Percentiles rank a stretch among this genome's conserved stretches.
phyloP scores from a whole-genome alignment of 179 eudicot species.

The Amaranthus tricolor region DNA sequence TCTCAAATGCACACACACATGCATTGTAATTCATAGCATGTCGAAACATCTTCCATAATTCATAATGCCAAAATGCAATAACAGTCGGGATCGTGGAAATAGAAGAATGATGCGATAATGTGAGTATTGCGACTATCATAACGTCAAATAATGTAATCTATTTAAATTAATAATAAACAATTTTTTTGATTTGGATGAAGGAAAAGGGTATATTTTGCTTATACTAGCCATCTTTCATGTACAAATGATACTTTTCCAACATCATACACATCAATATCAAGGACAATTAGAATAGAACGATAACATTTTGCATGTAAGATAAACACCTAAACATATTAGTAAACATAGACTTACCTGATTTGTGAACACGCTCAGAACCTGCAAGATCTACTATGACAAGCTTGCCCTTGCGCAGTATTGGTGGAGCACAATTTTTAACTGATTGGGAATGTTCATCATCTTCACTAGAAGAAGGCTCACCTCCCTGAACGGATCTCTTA shows the following conservation, averaged over 20 bases:
- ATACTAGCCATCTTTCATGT: too few relatives aligned
- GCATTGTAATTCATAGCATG: too few relatives aligned
- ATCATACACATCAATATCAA: conserved; percentile 8
- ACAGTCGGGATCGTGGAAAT: too few relatives aligned
- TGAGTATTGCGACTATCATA: too few relatives aligned
- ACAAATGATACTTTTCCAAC: not conserved
- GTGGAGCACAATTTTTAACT: conserved; percentile 54
- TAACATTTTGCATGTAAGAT: not conserved
- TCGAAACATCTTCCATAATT: too few relatives aligned
- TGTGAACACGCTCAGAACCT: conserved; percentile 94
- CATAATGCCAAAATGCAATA: too few relatives aligned
- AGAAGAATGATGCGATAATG: too few relatives aligned
- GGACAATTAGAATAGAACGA: not conserved
- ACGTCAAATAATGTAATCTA: not conserved
- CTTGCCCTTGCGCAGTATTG: conserved; percentile 85
- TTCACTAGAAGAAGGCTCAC: conserved; percentile 67
- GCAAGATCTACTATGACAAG: conserved; percentile 97
- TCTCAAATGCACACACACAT: too few relatives aligned
- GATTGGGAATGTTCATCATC: conserved; percentile 48
- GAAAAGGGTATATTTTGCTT: not conserved
- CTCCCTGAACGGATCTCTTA: conserved; percentile 64
- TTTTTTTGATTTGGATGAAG: not conserved
- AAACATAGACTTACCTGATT: conserved; percentile 61
- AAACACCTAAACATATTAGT: conserved; percentile 12
- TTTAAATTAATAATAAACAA: not conserved